These are phyloP conservation scores for Aureobasidium sp. DNA, from an alignment of 2,329 filamentous ascomycete genomes.

Conservation along the genomic window DNA sequence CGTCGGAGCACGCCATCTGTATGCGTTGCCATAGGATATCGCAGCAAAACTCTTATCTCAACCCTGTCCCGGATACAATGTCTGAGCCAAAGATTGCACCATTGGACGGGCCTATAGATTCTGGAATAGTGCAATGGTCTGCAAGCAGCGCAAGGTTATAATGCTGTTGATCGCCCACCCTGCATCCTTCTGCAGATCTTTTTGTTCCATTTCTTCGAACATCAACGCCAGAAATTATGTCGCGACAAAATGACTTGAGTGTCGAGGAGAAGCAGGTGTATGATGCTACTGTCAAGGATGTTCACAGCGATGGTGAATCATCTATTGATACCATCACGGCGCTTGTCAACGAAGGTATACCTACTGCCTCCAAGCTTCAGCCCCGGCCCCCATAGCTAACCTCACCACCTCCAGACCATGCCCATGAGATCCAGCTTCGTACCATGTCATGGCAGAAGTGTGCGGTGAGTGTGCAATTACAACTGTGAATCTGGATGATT, in stretches of 20 bases:
- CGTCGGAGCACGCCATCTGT: conserved; percentile 14
- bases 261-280: conserved; percentile 17
- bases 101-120: no score
- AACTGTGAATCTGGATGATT: no score
- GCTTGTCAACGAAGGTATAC: conserved; percentile 35
- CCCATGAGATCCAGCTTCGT: conserved; percentile 58
- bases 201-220: not conserved
- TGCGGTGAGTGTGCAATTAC: no score
- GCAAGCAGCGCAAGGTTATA: no score
- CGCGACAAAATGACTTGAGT: not conserved
- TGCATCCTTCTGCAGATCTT: not conserved
- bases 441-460: conserved; percentile 61
- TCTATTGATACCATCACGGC: conserved; percentile 30
- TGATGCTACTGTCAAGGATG: conserved; percentile 20
- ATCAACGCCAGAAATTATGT: not conserved
- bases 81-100: not conserved
- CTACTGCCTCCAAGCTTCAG: conserved; percentile 25
- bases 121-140: not conserved
- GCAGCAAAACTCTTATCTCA: not conserved
- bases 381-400: not conserved
- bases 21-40: conserved; percentile 8
- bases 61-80: not conserved
- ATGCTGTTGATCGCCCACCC: no score
- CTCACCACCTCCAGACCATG: conserved; percentile 39
- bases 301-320: conserved; percentile 24